phyloP scores from a whole-genome alignment of 495 filamentous ascomycete species.

The Penicillium pulvis region DNA sequence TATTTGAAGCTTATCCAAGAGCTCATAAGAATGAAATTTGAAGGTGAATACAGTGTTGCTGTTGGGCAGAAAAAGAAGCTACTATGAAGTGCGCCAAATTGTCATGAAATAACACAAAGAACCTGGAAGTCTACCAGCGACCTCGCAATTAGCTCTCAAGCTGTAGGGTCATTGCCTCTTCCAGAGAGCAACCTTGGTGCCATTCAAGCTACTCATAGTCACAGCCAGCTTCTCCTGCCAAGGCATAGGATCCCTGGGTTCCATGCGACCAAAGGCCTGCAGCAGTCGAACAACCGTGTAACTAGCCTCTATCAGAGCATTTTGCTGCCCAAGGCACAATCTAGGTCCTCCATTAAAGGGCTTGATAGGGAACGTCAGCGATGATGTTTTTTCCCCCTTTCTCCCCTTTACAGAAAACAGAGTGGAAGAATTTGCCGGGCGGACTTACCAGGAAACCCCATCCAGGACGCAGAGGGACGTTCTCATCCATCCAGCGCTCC shows the following conservation, averaged over 20 bases:
- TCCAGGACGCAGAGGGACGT: constrained; percentile 14
- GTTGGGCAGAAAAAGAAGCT: neutral
- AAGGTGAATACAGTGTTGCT: too few species aligned
- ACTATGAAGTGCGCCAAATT: neutral
- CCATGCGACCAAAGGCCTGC: neutral
- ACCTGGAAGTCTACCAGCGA: neutral
- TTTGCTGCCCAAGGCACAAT: neutral
- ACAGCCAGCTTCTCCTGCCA: constrained; percentile 16
- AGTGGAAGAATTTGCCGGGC: neutral
- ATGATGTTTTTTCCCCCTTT: neutral
- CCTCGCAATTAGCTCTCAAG: neutral
- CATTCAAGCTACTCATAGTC: constrained; percentile 27
- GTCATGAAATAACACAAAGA: neutral
- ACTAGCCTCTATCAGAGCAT: neutral
- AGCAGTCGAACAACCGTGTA: neutral
- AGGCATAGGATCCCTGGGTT: constrained; percentile 28
- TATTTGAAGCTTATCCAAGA: too few species aligned
- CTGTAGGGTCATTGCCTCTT: neutral
- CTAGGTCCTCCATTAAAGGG: constrained; percentile 5
- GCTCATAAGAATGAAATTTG: too few species aligned
- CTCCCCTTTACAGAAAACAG: neutral
- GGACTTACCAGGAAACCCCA: constrained; percentile 2
- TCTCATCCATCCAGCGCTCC: constrained; percentile 55
- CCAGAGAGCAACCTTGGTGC: constrained; percentile 23
- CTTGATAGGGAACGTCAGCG: neutral